Percentiles rank a stretch among this genome's conserved stretches.
phyloP scores from a whole-genome alignment of 2,329 filamentous ascomycete species.

The Cercospora sp. region DNA sequence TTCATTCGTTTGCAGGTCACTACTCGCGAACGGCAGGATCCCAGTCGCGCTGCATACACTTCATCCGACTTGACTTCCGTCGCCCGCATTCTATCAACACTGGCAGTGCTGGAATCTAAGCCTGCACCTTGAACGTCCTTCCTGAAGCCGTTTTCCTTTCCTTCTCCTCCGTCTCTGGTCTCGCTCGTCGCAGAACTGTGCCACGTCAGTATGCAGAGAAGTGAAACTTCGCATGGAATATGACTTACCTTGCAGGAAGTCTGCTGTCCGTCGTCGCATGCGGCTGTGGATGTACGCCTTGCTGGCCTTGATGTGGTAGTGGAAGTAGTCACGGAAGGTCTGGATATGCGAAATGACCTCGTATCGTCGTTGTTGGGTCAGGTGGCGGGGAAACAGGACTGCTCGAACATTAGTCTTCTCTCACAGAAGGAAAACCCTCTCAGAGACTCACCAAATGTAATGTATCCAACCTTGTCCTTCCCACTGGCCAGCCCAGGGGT shows the following conservation, averaged over 20 bases:
- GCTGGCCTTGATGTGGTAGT: conserved; percentile 99
- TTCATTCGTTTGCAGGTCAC: neutral
- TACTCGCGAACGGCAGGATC: neutral
- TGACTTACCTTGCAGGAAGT: conserved; percentile 84
- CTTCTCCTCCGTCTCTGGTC: conserved; percentile 94
- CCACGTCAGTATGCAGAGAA: neutral
- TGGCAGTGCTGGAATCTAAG: too few species aligned
- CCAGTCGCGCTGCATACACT: neutral
- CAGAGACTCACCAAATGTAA: conserved; percentile 79
- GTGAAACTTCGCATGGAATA: neutral
- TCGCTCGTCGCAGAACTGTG: conserved; percentile 87
- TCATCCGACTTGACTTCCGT: neutral
- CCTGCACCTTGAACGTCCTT: conserved; percentile 77
- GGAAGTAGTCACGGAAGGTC: conserved; percentile 99
- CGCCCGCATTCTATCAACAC: neutral
- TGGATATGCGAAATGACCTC: conserved; percentile 99
- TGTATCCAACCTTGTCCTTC: conserved; percentile 89
- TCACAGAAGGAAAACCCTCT: neutral
- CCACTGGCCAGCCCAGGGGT: conserved; percentile 78
- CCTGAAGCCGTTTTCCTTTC: conserved; percentile 98
- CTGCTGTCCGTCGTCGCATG: conserved; percentile 95
- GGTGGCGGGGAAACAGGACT: conserved; percentile 95
- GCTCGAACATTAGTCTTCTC: conserved; percentile 9
- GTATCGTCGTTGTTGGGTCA: conserved; percentile 84
- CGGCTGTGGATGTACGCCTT: conserved; percentile 99